Base-by-base conservation (phyloP, 805 yeast species). In the Zygotorulaspora danielsina region DNA sequence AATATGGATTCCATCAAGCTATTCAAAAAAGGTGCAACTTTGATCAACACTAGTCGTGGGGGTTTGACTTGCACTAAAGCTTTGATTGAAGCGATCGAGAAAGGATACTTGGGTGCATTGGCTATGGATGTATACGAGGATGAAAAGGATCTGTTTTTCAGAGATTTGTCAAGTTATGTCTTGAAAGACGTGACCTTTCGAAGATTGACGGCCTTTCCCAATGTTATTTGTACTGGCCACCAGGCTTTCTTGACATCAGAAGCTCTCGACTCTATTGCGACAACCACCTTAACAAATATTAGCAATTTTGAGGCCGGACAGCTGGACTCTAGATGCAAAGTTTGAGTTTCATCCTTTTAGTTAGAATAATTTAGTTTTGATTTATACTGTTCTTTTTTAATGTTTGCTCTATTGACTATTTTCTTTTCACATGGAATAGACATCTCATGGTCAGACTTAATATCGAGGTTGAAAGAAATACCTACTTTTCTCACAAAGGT, bases 1-100 rank as follows among this genome's bases (percentile, higher is more conserved):
- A 21, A 21, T 20, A 63, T 21, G 24, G 24, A 21, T 7, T 8
- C 24, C 7, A 21, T 21, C 24, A 21, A 21, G 5, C 12, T 5
- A 3, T 15, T 30, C n/a, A 30, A 30, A 17, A 17, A 30, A 6
- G 20, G 20, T 16, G 33, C 20, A 5, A 30, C 5, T 19, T 11
- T 30, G 17, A 19, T 30, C 12, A 30, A 30, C 22, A 30, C 33
- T 13, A 17, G 20, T 13, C 17, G 33, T 16, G 33, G 33, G 7
- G 20, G 33, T n/a, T 11, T 30, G n/a, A 30, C 20, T 13, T 8
- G 17, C 19, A 13, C 19, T 9, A n/a, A 30, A 17, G 20, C 33
- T 7, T 17, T 30, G n/a, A n/a, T 15, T 17, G 10, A 30, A 13
- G 33, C 33, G n/a, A 30, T 30, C n/a, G 20, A 30, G 19, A 9